Evolutionary conservation across 2,329 filamentous ascomycete species (phyloP), one percentile per base, ranked within the genome.

Genomic region (Colletotrichum shisoi): DNA sequence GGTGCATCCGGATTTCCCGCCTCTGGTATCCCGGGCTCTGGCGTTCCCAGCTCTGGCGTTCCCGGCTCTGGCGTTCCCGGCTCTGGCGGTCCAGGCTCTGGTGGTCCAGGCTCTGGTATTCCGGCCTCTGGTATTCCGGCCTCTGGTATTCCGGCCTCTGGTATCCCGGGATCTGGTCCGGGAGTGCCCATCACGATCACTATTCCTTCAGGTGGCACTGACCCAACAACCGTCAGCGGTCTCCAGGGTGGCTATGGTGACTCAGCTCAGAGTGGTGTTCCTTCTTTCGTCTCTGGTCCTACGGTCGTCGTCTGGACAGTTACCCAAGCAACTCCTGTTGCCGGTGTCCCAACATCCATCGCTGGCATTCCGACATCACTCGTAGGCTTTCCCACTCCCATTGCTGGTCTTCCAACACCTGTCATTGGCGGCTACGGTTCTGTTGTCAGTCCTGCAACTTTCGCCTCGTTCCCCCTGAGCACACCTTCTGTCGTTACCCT

Each of bases 171-270:
- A 3, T 49, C 19, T 45, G 44, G 45, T 12, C 12, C 6, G 3
- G 56, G 19, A 17, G 8, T 27, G 21, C 42, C 53, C 2, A 13
- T 58, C 4, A 61, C 62, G 6, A 7, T 52, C 31, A 64, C 46
- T 2, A 8, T 44, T 46, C 42, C 49, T 15, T 13, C 62, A 27
- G 31, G 40, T n/a, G 48, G 48, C 44, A 21, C 19, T 34, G 9
- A 17, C n/a, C 17, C 57, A 3, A 21, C 60, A 15, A 19, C 19
- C 27, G 17, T 37, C 12, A 34, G 13, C n/a, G 46, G n/a, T 17
- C 31, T 68, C 13, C 53, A 40, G 7, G 65, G 65, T 27, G 62
- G 66, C 21, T 65, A 66, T 56, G 42, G 51, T 19, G 62, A 65
- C 12, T 31, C 51, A 31, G 45, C 44, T 9, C 44, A 57, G 46